phyloP scores from a whole-genome alignment of 257 asterid species.

The Mitragyna speciosa region DNA sequence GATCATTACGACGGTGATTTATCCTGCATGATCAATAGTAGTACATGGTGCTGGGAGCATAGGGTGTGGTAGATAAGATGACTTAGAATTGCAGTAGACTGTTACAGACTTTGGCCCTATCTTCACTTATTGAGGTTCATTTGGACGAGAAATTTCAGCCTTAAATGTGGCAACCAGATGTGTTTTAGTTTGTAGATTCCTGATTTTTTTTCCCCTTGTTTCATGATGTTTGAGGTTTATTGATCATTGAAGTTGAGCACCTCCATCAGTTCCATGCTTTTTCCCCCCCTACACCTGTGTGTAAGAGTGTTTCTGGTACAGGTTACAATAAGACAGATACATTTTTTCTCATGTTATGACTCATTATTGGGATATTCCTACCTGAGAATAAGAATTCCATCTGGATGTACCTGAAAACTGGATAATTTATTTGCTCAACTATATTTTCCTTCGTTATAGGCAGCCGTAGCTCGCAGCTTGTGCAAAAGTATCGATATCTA shows the following conservation, averaged over 20 bases:
- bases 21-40: neutral
- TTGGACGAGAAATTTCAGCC: neutral
- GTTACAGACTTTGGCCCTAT: neutral
- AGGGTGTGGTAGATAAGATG: neutral
- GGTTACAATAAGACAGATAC: neutral
- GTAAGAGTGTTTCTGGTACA: neutral
- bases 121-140: neutral
- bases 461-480: constrained; percentile 83
- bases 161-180: neutral
- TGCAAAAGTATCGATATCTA: constrained; percentile 78
- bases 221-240: neutral
- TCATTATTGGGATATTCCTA: neutral
- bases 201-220: neutral
- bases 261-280: neutral
- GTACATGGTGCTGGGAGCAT: neutral
- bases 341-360: neutral
- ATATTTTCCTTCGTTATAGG: constrained; percentile 45
- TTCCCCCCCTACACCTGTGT: neutral
- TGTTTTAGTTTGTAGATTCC: neutral
- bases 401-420: neutral
- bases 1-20: no score
- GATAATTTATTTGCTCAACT: neutral
- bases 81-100: neutral
- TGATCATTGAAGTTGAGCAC: neutral
- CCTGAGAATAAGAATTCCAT: neutral